These are phyloP conservation scores for Plantago major DNA, from an alignment of 257 asterid species.

Conservation along the genomic window DNA sequence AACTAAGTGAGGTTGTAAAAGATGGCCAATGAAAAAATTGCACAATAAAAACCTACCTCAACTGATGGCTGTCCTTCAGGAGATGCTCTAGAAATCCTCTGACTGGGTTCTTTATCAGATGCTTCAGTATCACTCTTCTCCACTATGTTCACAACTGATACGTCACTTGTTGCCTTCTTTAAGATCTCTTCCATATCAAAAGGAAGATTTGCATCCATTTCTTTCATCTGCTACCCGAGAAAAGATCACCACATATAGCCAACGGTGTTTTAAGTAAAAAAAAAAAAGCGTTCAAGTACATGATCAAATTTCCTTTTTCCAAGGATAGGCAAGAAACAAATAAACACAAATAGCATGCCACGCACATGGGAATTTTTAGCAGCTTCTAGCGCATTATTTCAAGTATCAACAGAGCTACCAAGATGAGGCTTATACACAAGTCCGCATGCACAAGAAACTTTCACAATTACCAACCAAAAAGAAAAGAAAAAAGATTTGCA, in stretches of 20 bases:
- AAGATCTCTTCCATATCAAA: constrained; percentile 50
- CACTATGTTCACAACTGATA: constrained; percentile 26
- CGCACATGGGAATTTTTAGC: no score
- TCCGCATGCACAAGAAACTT: no score
- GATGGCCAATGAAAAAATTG: constrained; percentile 2
- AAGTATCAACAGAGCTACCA: no score
- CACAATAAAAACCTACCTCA: constrained; percentile 38
- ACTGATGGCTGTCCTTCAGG: constrained; percentile 26
- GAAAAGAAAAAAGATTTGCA: background rate
- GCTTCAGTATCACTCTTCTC: constrained; percentile 29
- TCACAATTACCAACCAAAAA: no score
- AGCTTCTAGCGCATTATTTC: no score
- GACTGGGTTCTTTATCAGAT: constrained; percentile 33
- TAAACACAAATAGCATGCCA: no score
- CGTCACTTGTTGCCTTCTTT: constrained; percentile 28
- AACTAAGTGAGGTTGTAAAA: background rate
- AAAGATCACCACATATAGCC: constrained; percentile 5
- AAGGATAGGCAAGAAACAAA: background rate
- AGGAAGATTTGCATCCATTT: constrained; percentile 69
- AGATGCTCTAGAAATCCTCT: constrained; percentile 25
- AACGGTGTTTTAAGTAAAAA: background rate
- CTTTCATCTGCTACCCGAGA: constrained; percentile 52
- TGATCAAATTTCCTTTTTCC: background rate
- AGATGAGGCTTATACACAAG: no score
- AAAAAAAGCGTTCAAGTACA: no score